Conservation (phyloP, 352 stramenopile species). For the Phytopythium chamaehyphon region DNA sequence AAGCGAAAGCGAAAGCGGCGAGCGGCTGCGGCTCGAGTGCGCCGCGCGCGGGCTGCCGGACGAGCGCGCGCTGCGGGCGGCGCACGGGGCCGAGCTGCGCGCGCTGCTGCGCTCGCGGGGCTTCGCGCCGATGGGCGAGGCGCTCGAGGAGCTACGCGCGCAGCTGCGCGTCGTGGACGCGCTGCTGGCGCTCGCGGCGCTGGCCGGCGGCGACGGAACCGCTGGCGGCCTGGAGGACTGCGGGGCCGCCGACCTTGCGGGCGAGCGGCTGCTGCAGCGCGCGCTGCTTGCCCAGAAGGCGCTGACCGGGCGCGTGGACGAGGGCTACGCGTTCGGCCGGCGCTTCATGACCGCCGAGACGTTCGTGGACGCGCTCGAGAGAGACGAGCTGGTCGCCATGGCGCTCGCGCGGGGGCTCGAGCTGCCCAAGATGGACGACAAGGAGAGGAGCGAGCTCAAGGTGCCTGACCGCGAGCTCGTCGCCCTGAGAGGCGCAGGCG, state of each 20-base stretch:
- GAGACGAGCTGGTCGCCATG: slow-evolving; percentile 33
- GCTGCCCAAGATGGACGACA: slow-evolving; percentile 22
- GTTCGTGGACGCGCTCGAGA: slow-evolving; percentile 45
- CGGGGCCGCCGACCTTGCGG: slow-evolving; percentile 6
- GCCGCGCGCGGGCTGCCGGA: slow-evolving; percentile 28
- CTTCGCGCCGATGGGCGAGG: slow-evolving; percentile 27
- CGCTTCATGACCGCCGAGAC: slow-evolving; percentile 52
- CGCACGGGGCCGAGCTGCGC: slow-evolving; percentile 36
- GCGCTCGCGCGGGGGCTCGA: slow-evolving; percentile 21
- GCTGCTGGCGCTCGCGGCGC: slow-evolving; percentile 23
- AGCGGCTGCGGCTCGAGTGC: slow-evolving; percentile 30
- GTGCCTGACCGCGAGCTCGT: slow-evolving; percentile 46
- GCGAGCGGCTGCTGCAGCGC: slow-evolving; percentile 12
- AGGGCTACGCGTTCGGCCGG: slow-evolving; percentile 63
- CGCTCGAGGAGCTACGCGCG: slow-evolving; percentile 23
- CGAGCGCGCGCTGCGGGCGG: slow-evolving; percentile 12
- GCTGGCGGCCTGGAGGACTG: neutral
- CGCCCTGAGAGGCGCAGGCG: slow-evolving; percentile 37
- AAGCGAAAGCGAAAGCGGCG: no score
- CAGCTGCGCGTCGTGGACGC: slow-evolving; percentile 45
- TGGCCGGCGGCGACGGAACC: slow-evolving; percentile 10
- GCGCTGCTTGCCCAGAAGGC: slow-evolving; percentile 40
- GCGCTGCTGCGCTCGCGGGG: slow-evolving; percentile 21
- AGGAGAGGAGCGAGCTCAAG: slow-evolving; percentile 40
- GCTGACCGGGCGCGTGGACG: slow-evolving; percentile 31